A percentile compares a stretch with the other conserved stretches of the same genome.
phyloP scores from a whole-genome alignment of 352 stramenopile genomes.

The Phytophthora fragariaefolia region DNA sequence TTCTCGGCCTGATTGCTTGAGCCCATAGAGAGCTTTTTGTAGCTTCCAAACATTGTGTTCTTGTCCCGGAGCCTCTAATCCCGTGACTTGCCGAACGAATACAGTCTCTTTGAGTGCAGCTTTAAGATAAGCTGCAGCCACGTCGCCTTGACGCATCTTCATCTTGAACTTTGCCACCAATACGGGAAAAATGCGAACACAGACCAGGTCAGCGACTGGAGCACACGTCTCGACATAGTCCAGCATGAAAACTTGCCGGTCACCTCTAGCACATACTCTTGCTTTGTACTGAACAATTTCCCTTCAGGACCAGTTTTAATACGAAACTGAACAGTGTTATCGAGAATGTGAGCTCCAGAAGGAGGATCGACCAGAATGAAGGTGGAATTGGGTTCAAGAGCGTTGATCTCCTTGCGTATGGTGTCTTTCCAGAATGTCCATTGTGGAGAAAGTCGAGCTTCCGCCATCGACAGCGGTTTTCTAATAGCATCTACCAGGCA shows the following conservation, averaged over 20 bases:
- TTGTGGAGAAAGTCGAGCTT: not conserved
- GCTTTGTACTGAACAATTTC: constrained; percentile 13
- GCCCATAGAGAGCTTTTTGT: constrained; percentile 5
- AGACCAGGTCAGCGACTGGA: not conserved
- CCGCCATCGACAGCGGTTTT: not conserved
- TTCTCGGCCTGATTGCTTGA: constrained; percentile 7
- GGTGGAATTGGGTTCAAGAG: constrained; percentile 3
- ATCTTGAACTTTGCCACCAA: constrained; percentile 2
- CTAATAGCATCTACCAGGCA: constrained; percentile 5
- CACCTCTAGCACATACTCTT: constrained; percentile 3
- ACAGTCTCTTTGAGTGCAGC: constrained; percentile 1
- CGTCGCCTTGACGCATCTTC: not conserved
- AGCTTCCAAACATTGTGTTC: constrained; percentile 3
- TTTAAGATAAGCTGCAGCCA: constrained; percentile 9
- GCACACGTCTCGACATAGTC: constrained; percentile 4
- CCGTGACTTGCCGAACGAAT: constrained; percentile 1
- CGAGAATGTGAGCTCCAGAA: constrained; percentile 1
- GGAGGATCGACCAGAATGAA: constrained; percentile 5
- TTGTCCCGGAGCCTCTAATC: constrained; percentile 3
- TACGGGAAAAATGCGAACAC: constrained; percentile 1
- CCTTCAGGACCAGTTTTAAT: constrained; percentile 3
- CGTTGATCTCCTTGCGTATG: not conserved
- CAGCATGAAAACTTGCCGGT: constrained; percentile 1
- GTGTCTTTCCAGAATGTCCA: constrained; percentile 3
- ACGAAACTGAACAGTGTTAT: constrained; percentile 7